Evolutionary conservation across 2,329 filamentous ascomycete genomes (phyloP).

Genomic region (Metarhizium anisopliae): DNA sequence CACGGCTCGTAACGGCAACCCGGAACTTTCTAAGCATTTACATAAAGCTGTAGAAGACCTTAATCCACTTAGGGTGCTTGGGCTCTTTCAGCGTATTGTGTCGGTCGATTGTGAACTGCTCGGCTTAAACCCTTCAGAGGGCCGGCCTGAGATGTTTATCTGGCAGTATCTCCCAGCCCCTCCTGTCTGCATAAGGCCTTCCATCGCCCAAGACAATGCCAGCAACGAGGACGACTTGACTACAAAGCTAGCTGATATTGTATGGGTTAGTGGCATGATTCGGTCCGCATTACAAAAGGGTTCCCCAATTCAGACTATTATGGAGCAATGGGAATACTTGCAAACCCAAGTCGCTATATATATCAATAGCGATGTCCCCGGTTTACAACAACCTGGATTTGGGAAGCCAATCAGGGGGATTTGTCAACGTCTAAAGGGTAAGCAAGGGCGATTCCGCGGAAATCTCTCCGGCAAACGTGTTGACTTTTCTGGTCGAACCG

Average conservation of each 20-base stretch:
- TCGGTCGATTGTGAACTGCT: conserved; percentile 82
- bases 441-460: conserved; percentile 91
- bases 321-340: conserved; percentile 96
- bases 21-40: conserved; percentile 80
- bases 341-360: conserved; percentile 94
- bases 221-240: conserved; percentile 96
- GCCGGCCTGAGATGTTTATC: conserved; percentile 88
- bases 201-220: conserved; percentile 82
- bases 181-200: conserved; percentile 85
- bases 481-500: conserved; percentile 95
- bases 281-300: conserved; percentile 74
- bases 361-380: conserved; percentile 91
- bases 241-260: conserved; percentile 88
- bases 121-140: conserved; percentile 78
- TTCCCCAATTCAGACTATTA: conserved; percentile 74
- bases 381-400: conserved; percentile 73
- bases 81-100: conserved; percentile 81
- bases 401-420: conserved; percentile 87
- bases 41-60: conserved; percentile 90
- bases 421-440: conserved; percentile 90
- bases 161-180: conserved; percentile 95
- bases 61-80: conserved; percentile 78
- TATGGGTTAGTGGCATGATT: conserved; percentile 82
- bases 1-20: conserved; percentile 65
- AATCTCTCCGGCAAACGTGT: conserved; percentile 97